Percentiles rank a stretch among this genome's conserved stretches.
Evolutionary conservation across 1,139 yeast genomes (phyloP).

Genomic region (Hemisphaericaspora xylofermentans): DNA sequence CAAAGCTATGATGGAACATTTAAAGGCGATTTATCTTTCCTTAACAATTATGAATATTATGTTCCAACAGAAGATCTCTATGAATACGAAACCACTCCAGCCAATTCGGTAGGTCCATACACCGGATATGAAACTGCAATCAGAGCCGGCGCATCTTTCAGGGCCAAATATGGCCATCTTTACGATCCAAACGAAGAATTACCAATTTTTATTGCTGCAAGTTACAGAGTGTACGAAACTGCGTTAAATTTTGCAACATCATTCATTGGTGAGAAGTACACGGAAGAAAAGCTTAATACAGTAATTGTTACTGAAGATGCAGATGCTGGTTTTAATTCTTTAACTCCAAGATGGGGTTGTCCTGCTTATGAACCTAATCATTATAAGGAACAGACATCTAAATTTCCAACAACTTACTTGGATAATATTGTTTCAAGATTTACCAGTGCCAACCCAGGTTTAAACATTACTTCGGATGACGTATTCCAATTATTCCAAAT

Average conservation of each 20-base stretch:
- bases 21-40: conserved; percentile 25
- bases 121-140: conserved; percentile 27
- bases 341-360: conserved; percentile 32
- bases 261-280: conserved; percentile 23
- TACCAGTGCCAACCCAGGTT: conserved; percentile 40
- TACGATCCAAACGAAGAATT: conserved; percentile 20
- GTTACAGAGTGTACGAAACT: conserved; percentile 32
- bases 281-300: conserved; percentile 16
- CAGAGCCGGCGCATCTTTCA: conserved; percentile 32
- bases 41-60: conserved; percentile 28
- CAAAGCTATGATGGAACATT: conserved; percentile 19
- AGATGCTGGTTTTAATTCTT: conserved; percentile 27
- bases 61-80: conserved; percentile 24
- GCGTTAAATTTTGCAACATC: conserved; percentile 32
- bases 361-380: conserved; percentile 16
- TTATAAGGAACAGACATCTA: conserved; percentile 11
- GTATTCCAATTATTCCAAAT: conserved; percentile 38
- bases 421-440: conserved; percentile 41
- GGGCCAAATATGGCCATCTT: conserved; percentile 29
- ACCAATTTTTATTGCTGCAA: conserved; percentile 33
- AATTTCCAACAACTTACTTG: conserved; percentile 30
- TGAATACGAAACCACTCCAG: conserved; percentile 30
- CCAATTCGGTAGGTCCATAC: conserved; percentile 23
- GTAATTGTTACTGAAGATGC: conserved; percentile 26
- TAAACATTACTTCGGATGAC: conserved; percentile 37